Base-by-base conservation (phyloP, 768 basidiomycete genomes). In the Suillus subalutaceus region DNA sequence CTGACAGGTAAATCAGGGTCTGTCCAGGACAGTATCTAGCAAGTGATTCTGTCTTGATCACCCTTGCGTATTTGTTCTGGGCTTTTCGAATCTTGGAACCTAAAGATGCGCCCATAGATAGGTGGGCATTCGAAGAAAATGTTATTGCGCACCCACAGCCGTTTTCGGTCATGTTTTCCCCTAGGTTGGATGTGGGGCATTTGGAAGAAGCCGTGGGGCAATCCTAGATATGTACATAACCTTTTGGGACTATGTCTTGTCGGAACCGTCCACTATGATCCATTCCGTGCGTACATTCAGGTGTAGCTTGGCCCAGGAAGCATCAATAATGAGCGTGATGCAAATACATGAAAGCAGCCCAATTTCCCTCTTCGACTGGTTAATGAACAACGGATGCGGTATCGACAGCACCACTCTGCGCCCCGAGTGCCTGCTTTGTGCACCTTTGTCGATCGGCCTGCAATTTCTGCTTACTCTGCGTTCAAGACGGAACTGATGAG, bases 1-100 rank as follows among this genome's bases (percentile, higher is more conserved):
- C 64, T 43, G 20, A 60, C 18, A 43, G 18, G 20, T 32, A 30
- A 30, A 61, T 37, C 44, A 85, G 88, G 41, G 81, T 87, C 0
- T 90, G 89, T 64, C 87, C 87, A 0, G 88, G 88, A 0, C 84
- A 84, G 68, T 80, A 88, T 72, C 83, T 74, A 38, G 71, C 69
- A 3, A 63, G 78, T 26, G 69, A 74, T 1, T 90, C 89, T 1
- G 75, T 90, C 0, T 87, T 86, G 69, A 79, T 90, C 53, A 90
- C 86, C 70, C 84, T 87, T 0, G 86, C 88, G 0, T 76, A 87
- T n/a, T 74, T 87, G 12, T 79, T 88, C 9, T 90, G 88, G 87
- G 83, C 88, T 0, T 90, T 90, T 78, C 80, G 73, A 0, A 79
- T 90, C 46, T 74, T 74, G 6, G 69, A 82, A 38, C 83, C 86